Percentiles rank a stretch among this genome's conserved stretches.
Conservation (phyloP, 1,284 basidiomycete species). For the Rhodotorula sp. region DNA sequence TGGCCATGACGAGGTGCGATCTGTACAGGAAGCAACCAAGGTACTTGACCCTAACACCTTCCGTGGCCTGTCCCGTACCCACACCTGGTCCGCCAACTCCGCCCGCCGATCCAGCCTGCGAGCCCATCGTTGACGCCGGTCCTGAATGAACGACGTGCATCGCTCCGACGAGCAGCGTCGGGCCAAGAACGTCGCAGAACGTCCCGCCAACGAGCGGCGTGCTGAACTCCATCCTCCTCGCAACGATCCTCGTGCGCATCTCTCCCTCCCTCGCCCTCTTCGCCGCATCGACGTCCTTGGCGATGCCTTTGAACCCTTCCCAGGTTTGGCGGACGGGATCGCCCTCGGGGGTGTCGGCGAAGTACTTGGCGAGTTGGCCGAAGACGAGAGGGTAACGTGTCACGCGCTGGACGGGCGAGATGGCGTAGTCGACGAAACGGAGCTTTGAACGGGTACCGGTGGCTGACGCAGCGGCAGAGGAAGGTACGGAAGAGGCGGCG, state of each 20-base stretch:
- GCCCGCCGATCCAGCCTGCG: not conserved
- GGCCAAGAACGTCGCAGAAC: constrained; percentile 38
- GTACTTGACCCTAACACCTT: constrained; percentile 46
- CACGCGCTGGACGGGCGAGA: constrained; percentile 46
- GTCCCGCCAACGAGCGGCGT: constrained; percentile 24
- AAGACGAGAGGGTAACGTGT: constrained; percentile 46
- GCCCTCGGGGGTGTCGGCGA: constrained; percentile 5
- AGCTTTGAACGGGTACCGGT: constrained; percentile 24
- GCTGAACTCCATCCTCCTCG: constrained; percentile 41
- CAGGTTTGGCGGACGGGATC: not conserved
- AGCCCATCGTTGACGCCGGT: not conserved
- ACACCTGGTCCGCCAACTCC: not conserved
- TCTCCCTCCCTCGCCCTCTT: constrained; percentile 40
- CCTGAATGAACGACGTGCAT: constrained; percentile 33
- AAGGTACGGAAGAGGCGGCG: not conserved
- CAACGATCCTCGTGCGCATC: constrained; percentile 38
- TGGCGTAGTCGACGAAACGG: constrained; percentile 44
- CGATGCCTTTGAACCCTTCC: constrained; percentile 21
- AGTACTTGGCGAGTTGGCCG: constrained; percentile 41
- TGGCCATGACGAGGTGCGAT: constrained; percentile 80
- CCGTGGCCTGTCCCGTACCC: constrained; percentile 19
- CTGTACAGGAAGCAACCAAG: constrained; percentile 72
- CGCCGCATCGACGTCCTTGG: constrained; percentile 36
- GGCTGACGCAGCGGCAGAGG: not conserved
- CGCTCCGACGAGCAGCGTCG: constrained; percentile 40